phyloP scores from a whole-genome alignment of 176 grass and related monocot genomes.

The Oryza coarctata region DNA sequence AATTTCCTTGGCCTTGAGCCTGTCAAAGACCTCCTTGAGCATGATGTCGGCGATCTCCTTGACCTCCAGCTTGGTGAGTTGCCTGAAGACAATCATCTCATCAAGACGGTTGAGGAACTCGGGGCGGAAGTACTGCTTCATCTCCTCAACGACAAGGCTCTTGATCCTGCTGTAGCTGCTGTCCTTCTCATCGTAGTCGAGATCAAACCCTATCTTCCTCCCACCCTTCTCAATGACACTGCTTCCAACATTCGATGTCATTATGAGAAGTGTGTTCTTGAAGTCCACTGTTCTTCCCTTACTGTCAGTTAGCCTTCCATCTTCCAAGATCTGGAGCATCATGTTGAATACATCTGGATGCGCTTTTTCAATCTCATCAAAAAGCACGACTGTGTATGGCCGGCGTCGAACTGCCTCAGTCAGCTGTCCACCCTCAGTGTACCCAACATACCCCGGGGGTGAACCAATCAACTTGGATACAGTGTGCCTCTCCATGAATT shows the following conservation, averaged over 20 bases:
- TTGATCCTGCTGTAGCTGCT: constrained; percentile 92
- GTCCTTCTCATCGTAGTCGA: constrained; percentile 73
- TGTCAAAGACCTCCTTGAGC: constrained; percentile 72
- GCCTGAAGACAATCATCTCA: constrained; percentile 95
- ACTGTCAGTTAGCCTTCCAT: constrained; percentile 85
- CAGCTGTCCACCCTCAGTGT: constrained; percentile 91
- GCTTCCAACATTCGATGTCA: constrained; percentile 94
- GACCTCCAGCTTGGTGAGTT: constrained; percentile 78
- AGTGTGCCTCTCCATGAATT: constrained; percentile 93
- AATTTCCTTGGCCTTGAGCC: constrained; percentile 75
- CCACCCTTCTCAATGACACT: constrained; percentile 93
- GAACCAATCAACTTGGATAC: constrained; percentile 91
- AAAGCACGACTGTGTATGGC: constrained; percentile 84
- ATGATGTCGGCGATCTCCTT: constrained; percentile 90
- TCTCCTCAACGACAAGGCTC: constrained; percentile 74
- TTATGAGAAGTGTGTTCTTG: constrained; percentile 91
- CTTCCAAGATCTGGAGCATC: constrained; percentile 97
- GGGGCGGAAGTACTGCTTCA: constrained; percentile 91
- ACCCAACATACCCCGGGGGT: constrained; percentile 91
- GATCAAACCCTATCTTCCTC: constrained; percentile 77
- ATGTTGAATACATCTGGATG: constrained; percentile 97
- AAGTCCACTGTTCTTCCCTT: constrained; percentile 93
- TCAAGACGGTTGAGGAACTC: constrained; percentile 86
- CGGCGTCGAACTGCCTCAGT: constrained; percentile 85
- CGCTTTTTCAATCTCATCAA: constrained; percentile 88